These are phyloP conservation scores for Teunomyces atbi DNA, from an alignment of 805 yeast species.

Conservation along the genomic window DNA sequence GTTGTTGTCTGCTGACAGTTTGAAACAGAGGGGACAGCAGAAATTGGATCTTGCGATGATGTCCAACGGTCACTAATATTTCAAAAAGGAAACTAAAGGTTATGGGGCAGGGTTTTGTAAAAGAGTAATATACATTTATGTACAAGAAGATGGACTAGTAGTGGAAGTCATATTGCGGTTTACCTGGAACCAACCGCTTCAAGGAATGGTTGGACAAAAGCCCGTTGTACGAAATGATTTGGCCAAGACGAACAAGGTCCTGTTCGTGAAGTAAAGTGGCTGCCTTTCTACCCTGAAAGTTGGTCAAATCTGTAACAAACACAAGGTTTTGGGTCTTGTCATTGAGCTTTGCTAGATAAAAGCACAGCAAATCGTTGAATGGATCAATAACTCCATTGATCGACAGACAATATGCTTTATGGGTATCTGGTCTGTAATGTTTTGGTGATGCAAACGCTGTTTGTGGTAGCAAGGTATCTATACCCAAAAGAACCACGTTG, in stretches of 20 bases:
- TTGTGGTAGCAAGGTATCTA: constrained; percentile 22
- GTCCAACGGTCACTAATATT: neutral
- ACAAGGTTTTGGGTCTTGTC: constrained; percentile 19
- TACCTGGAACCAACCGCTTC: neutral
- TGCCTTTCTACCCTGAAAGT: neutral
- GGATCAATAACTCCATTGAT: constrained; percentile 21
- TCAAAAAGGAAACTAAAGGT: neutral
- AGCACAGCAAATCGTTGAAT: constrained; percentile 15
- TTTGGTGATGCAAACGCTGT: constrained; percentile 13
- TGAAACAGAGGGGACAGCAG: constrained; percentile 13
- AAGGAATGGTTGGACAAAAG: neutral
- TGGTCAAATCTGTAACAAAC: constrained; percentile 11
- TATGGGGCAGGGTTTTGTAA: neutral
- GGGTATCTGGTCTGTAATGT: neutral
- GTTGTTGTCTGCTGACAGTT: constrained; percentile 39
- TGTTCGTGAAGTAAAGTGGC: neutral
- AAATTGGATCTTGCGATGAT: neutral
- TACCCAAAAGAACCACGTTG: constrained; percentile 16
- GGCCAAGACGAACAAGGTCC: constrained; percentile 15
- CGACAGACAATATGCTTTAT: neutral
- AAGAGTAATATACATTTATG: neutral
- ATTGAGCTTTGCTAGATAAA: constrained; percentile 16
- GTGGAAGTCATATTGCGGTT: neutral
- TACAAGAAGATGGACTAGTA: constrained; percentile 1
- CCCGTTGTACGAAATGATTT: constrained; percentile 16